Percentiles rank a stretch among this genome's conserved stretches.
These are phyloP conservation scores for Zymoseptoria passerinii DNA, from an alignment of 2,329 filamentous ascomycete species.

Conservation along the genomic window DNA sequence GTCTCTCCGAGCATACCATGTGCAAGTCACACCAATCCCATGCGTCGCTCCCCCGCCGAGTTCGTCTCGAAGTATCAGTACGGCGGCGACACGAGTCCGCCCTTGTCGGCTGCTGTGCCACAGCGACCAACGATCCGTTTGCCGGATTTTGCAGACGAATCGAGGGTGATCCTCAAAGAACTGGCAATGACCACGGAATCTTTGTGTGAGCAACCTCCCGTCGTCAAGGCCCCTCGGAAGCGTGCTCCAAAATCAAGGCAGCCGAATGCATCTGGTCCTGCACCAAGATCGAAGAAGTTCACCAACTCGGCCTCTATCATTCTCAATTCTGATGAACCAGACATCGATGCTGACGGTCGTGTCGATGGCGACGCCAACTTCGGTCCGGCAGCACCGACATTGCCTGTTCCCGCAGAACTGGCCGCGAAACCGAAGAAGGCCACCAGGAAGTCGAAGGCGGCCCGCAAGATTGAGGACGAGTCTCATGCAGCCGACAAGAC, in stretches of 20 bases:
- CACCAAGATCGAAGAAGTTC: slow-evolving; percentile 16
- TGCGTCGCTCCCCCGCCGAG: not conserved
- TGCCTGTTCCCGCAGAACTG: not conserved
- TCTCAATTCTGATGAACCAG: slow-evolving; percentile 23
- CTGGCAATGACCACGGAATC: not conserved
- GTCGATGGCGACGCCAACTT: slow-evolving; percentile 1
- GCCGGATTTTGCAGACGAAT: not conserved
- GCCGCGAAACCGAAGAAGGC: not conserved
- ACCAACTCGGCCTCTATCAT: slow-evolving; percentile 23
- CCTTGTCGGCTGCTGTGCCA: not conserved
- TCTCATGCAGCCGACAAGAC: not conserved
- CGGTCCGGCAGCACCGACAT: not conserved
- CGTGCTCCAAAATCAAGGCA: slow-evolving; percentile 1
- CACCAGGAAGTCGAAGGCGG: not conserved
- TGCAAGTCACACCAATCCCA: not conserved
- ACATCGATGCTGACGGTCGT: slow-evolving; percentile 5
- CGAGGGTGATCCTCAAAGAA: not conserved
- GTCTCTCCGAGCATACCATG: not conserved
- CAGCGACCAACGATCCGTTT: not conserved
- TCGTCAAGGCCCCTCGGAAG: slow-evolving; percentile 6
- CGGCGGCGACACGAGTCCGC: not conserved
- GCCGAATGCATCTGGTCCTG: not conserved
- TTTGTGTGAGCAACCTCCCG: not conserved
- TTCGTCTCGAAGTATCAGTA: not conserved
- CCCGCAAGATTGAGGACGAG: not conserved